phyloP scores from a whole-genome alignment of 1,139 yeast species.

The Candida sojae region DNA sequence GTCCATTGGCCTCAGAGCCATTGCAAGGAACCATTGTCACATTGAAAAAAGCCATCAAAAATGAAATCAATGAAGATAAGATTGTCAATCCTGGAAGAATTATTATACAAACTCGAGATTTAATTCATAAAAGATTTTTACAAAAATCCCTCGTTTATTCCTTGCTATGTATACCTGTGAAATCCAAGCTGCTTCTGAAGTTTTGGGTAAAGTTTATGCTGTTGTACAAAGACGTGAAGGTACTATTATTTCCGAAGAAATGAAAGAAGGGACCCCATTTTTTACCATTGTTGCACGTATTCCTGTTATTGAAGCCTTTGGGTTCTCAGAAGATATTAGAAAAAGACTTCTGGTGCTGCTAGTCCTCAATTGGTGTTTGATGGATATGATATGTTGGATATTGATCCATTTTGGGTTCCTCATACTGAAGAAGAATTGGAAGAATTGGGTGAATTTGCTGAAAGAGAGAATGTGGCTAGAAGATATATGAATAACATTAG shows the following conservation, averaged over 20 bases:
- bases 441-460: slow-evolving; percentile 90
- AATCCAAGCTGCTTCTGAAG: slow-evolving; percentile 93
- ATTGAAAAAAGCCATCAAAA: slow-evolving; percentile 32
- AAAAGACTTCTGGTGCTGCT: slow-evolving; percentile 95
- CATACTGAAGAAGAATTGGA: slow-evolving; percentile 95
- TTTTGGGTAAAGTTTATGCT: slow-evolving; percentile 91
- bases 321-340: slow-evolving; percentile 92
- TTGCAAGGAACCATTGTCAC: slow-evolving; percentile 76
- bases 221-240: slow-evolving; percentile 93
- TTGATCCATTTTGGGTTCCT: slow-evolving; percentile 99
- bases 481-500: slow-evolving; percentile 81
- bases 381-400: slow-evolving; percentile 83
- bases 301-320: slow-evolving; percentile 96
- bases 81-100: slow-evolving; percentile 55
- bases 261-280: slow-evolving; percentile 98
- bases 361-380: slow-evolving; percentile 91
- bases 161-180: slow-evolving; percentile 94
- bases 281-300: slow-evolving; percentile 82
- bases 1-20: slow-evolving; percentile 88
- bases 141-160: slow-evolving; percentile 88
- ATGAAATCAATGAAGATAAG: slow-evolving; percentile 31
- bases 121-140: slow-evolving; percentile 67
- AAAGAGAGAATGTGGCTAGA: slow-evolving; percentile 87
- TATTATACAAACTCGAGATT: slow-evolving; percentile 71
- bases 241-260: slow-evolving; percentile 80